Conservation (phyloP, 1,284 basidiomycete species). For the Thecaphora thlaspeos region DNA sequence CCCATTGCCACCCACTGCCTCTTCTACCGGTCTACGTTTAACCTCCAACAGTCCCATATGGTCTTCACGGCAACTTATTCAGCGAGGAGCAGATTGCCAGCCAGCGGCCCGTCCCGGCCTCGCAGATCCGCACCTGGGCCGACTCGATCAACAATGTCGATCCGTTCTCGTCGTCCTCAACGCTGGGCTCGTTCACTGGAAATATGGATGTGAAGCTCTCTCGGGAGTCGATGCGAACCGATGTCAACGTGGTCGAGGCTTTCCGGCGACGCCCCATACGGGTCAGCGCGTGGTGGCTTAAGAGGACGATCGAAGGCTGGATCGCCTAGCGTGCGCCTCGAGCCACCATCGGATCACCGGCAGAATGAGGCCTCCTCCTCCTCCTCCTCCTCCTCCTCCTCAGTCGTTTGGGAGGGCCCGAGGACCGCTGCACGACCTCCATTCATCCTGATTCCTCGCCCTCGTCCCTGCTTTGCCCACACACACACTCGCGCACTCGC, state of each 20-base stretch:
- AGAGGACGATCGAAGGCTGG: constrained; percentile 25
- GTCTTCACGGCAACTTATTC: constrained; percentile 58
- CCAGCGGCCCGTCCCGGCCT: constrained; percentile 33
- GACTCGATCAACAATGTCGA: constrained; percentile 20
- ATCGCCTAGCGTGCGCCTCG: constrained; percentile 12
- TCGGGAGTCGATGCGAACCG: constrained; percentile 9
- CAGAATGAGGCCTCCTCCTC: too few species aligned
- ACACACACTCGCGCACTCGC: too few species aligned
- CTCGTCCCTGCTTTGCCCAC: too few species aligned
- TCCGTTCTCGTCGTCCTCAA: constrained; percentile 13
- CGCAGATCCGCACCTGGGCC: constrained; percentile 29
- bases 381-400: too few species aligned
- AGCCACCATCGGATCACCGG: too few species aligned
- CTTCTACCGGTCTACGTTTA: too few species aligned
- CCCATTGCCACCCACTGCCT: too few species aligned
- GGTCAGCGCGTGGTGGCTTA: constrained; percentile 33
- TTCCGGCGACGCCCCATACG: constrained; percentile 23
- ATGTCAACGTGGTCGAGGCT: constrained; percentile 15
- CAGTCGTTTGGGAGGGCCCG: too few species aligned
- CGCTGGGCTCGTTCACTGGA: constrained; percentile 9
- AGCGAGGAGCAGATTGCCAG: constrained; percentile 45
- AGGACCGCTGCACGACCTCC: too few species aligned
- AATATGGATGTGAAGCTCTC: constrained; percentile 12
- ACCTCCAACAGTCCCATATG: constrained; percentile 57
- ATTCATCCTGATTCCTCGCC: too few species aligned